A percentile compares a stretch with the other conserved stretches of the same genome.
phyloP scores from a whole-genome alignment of 2,329 filamentous ascomycete genomes.

The Verticillium klebahnii region DNA sequence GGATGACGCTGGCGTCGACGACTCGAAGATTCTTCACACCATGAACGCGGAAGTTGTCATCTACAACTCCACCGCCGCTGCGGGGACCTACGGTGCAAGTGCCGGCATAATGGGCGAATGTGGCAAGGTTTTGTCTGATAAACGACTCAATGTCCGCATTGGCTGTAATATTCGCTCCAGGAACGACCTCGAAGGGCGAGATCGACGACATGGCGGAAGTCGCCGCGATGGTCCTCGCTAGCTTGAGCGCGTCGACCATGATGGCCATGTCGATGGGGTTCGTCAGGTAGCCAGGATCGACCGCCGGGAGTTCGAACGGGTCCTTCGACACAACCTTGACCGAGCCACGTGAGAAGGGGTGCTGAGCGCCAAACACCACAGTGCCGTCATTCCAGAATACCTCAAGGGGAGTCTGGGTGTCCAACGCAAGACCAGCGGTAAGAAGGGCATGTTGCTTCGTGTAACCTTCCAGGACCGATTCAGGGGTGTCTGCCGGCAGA shows the following conservation, averaged over 20 bases:
- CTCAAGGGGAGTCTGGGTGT: too few relatives aligned
- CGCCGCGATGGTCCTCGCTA: slow-evolving; percentile 25
- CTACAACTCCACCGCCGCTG: slow-evolving; percentile 28
- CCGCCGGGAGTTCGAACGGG: slow-evolving; percentile 25
- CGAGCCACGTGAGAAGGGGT: slow-evolving; percentile 34
- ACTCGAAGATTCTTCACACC: slow-evolving; percentile 21
- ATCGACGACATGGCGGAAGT: slow-evolving; percentile 4
- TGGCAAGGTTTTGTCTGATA: background rate
- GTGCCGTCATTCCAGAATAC: slow-evolving; percentile 23
- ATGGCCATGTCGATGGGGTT: slow-evolving; percentile 32
- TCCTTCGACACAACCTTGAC: slow-evolving; percentile 30
- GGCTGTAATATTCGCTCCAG: slow-evolving; percentile 7
- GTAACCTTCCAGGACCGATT: too few relatives aligned
- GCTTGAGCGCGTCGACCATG: slow-evolving; percentile 21
- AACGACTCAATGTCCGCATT: slow-evolving; percentile 8
- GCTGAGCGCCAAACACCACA: slow-evolving; percentile 26
- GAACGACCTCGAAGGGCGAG: slow-evolving; percentile 8
- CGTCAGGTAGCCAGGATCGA: slow-evolving; percentile 32
- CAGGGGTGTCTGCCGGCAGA: too few relatives aligned
- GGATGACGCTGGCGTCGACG: slow-evolving; percentile 24
- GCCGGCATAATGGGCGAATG: slow-evolving; percentile 34
- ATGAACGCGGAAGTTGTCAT: slow-evolving; percentile 22
- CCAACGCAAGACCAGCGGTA: too few relatives aligned
- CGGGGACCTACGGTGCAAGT: slow-evolving; percentile 44
- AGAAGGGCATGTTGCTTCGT: too few relatives aligned